Conservation (phyloP, 768 basidiomycete genomes). For the Leccinum aurantiacum region DNA sequence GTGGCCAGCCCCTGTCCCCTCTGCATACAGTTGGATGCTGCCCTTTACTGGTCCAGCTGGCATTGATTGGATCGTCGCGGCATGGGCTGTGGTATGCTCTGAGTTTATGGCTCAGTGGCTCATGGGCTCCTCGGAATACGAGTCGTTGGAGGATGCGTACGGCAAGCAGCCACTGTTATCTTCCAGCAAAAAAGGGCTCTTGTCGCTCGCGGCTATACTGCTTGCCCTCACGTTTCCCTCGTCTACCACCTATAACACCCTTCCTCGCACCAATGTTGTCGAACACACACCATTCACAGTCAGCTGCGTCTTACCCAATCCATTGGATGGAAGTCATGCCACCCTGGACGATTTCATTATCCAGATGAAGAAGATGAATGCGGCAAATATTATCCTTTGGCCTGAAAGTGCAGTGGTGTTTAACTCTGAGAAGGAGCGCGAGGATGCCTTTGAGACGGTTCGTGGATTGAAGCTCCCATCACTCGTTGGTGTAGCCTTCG, state of each 20-base stretch:
- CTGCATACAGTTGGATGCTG: constrained; percentile 65
- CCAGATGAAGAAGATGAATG: constrained; percentile 49
- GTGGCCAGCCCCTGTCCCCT: constrained; percentile 51
- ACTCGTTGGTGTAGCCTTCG: constrained; percentile 70
- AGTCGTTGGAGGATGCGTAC: constrained; percentile 12
- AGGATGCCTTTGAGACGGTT: constrained; percentile 48
- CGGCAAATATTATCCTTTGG: constrained; percentile 68
- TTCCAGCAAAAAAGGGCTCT: constrained; percentile 26
- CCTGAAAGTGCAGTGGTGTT: constrained; percentile 80
- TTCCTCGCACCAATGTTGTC: constrained; percentile 34
- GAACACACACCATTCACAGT: constrained; percentile 58
- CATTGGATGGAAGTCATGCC: constrained; percentile 41
- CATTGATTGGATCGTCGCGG: constrained; percentile 73
- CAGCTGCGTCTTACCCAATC: constrained; percentile 65
- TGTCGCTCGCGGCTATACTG: constrained; percentile 43
- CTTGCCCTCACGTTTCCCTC: constrained; percentile 57
- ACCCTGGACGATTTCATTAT: constrained; percentile 60
- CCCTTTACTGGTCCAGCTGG: constrained; percentile 56
- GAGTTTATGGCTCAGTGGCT: constrained; percentile 56
- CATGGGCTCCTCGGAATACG: constrained; percentile 41
- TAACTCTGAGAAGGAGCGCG: constrained; percentile 46
- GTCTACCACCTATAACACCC: constrained; percentile 41
- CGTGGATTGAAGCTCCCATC: constrained; percentile 30
- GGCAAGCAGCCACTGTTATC: constrained; percentile 14
- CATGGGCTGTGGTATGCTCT: constrained; percentile 69